Percentiles rank a stretch among this genome's conserved stretches.
Conservation (phyloP, 2,329 filamentous ascomycete species). For the Colletotrichum sp. region DNA sequence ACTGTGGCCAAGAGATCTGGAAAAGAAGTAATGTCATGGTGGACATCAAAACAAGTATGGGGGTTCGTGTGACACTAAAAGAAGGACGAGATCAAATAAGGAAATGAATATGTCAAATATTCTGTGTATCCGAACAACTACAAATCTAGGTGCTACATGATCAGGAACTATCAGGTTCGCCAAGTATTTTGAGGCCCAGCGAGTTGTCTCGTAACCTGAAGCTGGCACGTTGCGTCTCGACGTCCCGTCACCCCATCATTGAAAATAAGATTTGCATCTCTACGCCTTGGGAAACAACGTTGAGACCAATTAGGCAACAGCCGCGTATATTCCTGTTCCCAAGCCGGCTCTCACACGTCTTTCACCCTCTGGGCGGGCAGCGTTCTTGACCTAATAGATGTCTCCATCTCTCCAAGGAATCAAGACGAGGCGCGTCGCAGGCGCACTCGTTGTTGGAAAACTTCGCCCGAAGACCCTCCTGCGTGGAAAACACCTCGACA, state of each 20-base stretch:
- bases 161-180: neutral
- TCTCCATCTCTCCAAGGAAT: neutral
- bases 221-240: neutral
- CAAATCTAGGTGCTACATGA: neutral
- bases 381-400: accelerated
- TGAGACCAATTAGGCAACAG: neutral
- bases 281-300: neutral
- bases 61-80: neutral
- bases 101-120: neutral
- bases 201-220: neutral
- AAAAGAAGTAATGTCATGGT: neutral
- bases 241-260: neutral
- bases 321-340: too few species aligned
- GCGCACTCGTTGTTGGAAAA: neutral
- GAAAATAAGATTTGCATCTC: neutral
- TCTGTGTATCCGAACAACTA: neutral
- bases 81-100: neutral
- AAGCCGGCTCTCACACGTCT: too few species aligned
- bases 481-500: neutral
- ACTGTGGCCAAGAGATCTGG: neutral
- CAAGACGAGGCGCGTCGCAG: neutral
- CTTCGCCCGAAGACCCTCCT: neutral
- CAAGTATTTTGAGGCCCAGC: neutral
- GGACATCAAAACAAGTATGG: neutral
- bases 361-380: too few species aligned